Conservation (phyloP, 805 yeast genomes). For the Yamadazyma insecticola region DNA sequence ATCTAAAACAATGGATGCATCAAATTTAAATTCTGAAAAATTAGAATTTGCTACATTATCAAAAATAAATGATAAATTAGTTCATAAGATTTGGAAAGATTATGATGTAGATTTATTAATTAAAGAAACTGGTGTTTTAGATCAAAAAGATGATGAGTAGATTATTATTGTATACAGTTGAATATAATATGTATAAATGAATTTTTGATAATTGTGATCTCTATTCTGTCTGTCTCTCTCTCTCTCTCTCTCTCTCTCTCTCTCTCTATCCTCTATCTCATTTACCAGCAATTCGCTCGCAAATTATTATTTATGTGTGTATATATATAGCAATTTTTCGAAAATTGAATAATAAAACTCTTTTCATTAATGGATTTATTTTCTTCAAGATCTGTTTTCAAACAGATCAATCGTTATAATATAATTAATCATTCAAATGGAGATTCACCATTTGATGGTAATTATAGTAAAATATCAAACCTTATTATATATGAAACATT, state of each 20-base stretch:
- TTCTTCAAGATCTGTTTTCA: constrained; percentile 6
- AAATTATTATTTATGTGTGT: background rate
- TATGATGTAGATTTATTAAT: constrained; percentile 70
- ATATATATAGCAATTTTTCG: background rate
- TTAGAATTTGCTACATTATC: constrained; percentile 83
- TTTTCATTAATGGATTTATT: constrained; percentile 11
- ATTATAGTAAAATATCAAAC: constrained; percentile 21
- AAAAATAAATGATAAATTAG: constrained; percentile 46
- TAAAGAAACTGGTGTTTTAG: constrained; percentile 65
- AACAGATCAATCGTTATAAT: constrained; percentile 26
- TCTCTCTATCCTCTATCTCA: background rate
- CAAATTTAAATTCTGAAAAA: constrained; percentile 82
- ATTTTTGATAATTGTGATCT: background rate
- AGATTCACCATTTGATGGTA: too few relatives aligned
- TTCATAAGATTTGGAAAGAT: constrained; percentile 76
- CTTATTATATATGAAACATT: constrained; percentile 30
- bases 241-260: background rate
- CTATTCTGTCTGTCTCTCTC: background rate
- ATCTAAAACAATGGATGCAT: constrained; percentile 89
- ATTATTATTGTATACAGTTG: too few relatives aligned
- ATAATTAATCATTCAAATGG: constrained; percentile 6
- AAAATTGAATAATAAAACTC: background rate
- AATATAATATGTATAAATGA: too few relatives aligned
- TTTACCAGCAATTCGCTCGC: too few relatives aligned
- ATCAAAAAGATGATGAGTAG: constrained; percentile 32